Percentiles rank a stretch among this genome's conserved stretches.
These are phyloP conservation scores for Secale cereale DNA, from an alignment of 176 grass and related monocot genomes.

Conservation along the genomic window DNA sequence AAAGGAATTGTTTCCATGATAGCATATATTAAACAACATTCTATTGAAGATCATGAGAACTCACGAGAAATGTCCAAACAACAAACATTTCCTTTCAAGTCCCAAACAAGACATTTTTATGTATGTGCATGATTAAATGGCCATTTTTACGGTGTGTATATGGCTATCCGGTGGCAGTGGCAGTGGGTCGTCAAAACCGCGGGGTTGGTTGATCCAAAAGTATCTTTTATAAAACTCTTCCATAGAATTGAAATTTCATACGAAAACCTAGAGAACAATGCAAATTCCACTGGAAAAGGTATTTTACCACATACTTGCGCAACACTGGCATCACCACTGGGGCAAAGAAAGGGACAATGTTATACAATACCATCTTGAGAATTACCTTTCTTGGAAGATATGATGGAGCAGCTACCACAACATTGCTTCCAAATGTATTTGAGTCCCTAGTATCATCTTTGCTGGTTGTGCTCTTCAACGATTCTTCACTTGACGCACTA, in stretches of 20 bases:
- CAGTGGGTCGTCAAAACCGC: background rate
- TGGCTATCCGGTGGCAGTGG: background rate
- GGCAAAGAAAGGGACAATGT: background rate
- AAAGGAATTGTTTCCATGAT: no score
- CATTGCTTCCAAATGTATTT: conserved; percentile 41
- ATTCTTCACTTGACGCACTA: background rate
- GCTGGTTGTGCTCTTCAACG: conserved; percentile 29
- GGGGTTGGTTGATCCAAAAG: background rate
- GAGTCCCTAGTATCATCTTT: conserved; percentile 17
- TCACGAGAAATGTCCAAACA: no score
- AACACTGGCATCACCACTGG: no score
- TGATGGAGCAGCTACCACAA: conserved; percentile 21
- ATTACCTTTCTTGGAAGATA: conserved; percentile 18
- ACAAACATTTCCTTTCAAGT: no score
- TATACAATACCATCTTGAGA: background rate
- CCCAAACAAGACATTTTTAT: no score
- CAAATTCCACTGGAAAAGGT: background rate
- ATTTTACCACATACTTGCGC: background rate
- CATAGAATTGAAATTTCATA: background rate
- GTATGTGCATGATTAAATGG: no score
- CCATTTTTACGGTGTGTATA: background rate
- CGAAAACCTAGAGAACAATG: background rate
- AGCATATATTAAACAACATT: no score
- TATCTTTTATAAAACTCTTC: background rate
- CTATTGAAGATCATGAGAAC: no score